phyloP scores from a whole-genome alignment of 1,284 basidiomycete genomes.

The Rhodotorula sp. region DNA sequence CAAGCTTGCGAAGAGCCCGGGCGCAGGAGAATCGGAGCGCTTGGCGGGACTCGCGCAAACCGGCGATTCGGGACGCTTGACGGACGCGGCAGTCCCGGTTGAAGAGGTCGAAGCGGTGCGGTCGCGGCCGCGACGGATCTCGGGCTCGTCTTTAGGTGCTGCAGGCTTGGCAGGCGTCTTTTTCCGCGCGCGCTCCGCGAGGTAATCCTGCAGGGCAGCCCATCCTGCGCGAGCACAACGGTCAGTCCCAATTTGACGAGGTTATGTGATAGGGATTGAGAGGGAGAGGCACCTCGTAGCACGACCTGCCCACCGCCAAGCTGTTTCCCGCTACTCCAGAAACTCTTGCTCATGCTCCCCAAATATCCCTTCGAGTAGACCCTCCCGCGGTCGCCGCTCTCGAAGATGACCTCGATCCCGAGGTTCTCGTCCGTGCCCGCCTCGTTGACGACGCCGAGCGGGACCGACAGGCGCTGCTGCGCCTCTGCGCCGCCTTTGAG shows the following conservation, averaged over 20 bases:
- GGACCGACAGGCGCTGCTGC: conserved; percentile 46
- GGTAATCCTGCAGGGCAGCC: conserved; percentile 36
- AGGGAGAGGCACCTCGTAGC: conserved; percentile 10
- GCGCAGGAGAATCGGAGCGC: conserved; percentile 10
- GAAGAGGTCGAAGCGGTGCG: background rate
- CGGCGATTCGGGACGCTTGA: conserved; percentile 4
- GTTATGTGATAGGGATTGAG: too few relatives aligned
- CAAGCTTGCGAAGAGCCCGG: conserved; percentile 28
- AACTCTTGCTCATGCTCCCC: conserved; percentile 27
- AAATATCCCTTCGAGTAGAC: conserved; percentile 42
- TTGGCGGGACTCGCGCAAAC: background rate
- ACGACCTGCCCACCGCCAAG: conserved; percentile 39
- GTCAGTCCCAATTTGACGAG: background rate
- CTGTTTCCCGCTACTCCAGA: conserved; percentile 16
- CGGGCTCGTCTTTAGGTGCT: background rate
- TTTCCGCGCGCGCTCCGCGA: conserved; percentile 29
- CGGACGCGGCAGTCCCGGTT: too few relatives aligned
- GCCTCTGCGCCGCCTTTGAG: conserved; percentile 39
- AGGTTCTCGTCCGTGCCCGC: conserved; percentile 25
- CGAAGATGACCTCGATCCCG: conserved; percentile 50
- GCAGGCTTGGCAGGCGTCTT: conserved; percentile 3
- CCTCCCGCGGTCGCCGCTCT: conserved; percentile 38
- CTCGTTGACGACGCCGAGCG: conserved; percentile 43
- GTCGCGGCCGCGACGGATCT: background rate
- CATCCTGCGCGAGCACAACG: conserved; percentile 23